Conservation (phyloP, 2,329 filamentous ascomycete genomes). For the Hymenoscyphus occultus region DNA sequence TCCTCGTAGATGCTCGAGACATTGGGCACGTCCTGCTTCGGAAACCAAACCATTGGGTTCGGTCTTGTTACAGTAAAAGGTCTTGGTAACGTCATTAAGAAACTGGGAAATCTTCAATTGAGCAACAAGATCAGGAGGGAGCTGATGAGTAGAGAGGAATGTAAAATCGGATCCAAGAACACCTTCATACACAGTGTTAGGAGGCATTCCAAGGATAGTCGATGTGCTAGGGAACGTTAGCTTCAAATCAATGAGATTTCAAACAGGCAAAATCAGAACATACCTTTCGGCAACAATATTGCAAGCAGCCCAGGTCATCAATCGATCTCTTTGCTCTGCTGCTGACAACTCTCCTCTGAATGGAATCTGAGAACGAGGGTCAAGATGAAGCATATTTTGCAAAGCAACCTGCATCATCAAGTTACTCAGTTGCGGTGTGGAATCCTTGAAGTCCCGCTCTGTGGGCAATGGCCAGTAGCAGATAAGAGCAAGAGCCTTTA, state of each 20-base stretch:
- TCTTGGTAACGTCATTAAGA: slow-evolving; percentile 54
- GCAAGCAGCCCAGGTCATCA: slow-evolving; percentile 65
- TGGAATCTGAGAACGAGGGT: slow-evolving; percentile 26
- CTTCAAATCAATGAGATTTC: background rate
- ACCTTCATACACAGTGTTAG: slow-evolving; percentile 59
- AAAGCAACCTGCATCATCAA: slow-evolving; percentile 33
- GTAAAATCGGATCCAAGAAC: slow-evolving; percentile 45
- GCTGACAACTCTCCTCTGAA: slow-evolving; percentile 24
- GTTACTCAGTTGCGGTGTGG: slow-evolving; percentile 31
- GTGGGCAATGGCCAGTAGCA: slow-evolving; percentile 35
- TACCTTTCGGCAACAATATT: slow-evolving; percentile 66
- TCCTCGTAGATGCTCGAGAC: background rate
- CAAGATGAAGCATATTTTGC: slow-evolving; percentile 32
- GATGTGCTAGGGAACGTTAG: slow-evolving; percentile 47
- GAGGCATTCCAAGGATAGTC: slow-evolving; percentile 66
- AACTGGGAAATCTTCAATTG: slow-evolving; percentile 56
- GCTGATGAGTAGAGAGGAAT: slow-evolving; percentile 42
- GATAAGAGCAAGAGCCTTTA: slow-evolving; percentile 31
- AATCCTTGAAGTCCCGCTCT: slow-evolving; percentile 26
- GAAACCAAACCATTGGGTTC: slow-evolving; percentile 41
- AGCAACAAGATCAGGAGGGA: slow-evolving; percentile 50
- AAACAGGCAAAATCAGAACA: slow-evolving; percentile 16
- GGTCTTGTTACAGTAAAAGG: slow-evolving; percentile 56
- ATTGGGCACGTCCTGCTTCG: slow-evolving; percentile 37
- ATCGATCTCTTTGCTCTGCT: slow-evolving; percentile 45